phyloP scores from a whole-genome alignment of 2,329 filamentous ascomycete genomes.

The Paecilomyces formosus region DNA sequence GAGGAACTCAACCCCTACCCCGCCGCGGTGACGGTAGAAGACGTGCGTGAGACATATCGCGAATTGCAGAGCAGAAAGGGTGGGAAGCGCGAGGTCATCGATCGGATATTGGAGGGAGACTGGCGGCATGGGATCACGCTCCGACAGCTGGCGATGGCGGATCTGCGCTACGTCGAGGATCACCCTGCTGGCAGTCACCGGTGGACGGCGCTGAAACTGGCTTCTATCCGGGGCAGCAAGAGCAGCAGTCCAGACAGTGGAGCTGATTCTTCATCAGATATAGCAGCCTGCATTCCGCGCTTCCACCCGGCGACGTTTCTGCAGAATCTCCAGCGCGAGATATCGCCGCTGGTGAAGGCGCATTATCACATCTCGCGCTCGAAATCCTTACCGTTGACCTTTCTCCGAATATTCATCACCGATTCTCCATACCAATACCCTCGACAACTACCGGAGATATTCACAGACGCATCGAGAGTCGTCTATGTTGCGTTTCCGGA shows the following conservation, averaged over 20 bases:
- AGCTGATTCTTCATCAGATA: constrained; percentile 18
- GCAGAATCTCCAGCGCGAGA: constrained; percentile 64
- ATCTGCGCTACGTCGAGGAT: constrained; percentile 47
- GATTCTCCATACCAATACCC: constrained; percentile 69
- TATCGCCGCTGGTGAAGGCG: constrained; percentile 72
- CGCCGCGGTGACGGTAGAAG: constrained; percentile 56
- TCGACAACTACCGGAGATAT: constrained; percentile 26
- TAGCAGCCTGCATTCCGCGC: constrained; percentile 48
- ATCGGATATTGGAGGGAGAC: constrained; percentile 50
- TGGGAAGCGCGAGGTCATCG: constrained; percentile 47
- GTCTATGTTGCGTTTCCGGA: constrained; percentile 79
- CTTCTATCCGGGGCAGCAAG: constrained; percentile 15
- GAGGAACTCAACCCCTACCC: constrained; percentile 62
- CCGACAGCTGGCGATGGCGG: constrained; percentile 49
- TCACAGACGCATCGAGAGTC: constrained; percentile 58
- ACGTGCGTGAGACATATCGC: constrained; percentile 59
- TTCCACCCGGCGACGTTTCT: constrained; percentile 78
- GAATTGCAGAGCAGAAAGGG: constrained; percentile 50
- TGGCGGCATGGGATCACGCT: constrained; percentile 50
- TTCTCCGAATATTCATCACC: constrained; percentile 71
- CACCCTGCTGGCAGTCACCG: constrained; percentile 41
- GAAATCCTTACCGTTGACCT: constrained; percentile 53
- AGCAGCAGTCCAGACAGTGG: constrained; percentile 13
- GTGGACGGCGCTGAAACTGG: constrained; percentile 48
- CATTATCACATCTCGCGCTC: constrained; percentile 76